Evolutionary conservation across 495 filamentous ascomycete genomes (phyloP).

Genomic region (Trichoderma erinaceum): DNA sequence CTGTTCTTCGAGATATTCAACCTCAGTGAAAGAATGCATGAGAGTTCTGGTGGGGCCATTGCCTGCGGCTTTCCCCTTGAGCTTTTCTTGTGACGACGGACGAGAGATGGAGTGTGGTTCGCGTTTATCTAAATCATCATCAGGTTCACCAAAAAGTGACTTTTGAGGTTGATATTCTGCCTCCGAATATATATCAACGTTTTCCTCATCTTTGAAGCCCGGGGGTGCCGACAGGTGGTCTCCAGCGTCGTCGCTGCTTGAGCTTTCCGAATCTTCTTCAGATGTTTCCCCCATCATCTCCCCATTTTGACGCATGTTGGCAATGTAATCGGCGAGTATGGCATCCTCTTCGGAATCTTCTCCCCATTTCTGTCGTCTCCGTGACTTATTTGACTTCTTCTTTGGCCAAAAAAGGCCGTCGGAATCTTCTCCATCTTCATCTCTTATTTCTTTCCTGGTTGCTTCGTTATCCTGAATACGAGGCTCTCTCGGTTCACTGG

Average conservation of each 20-base stretch:
- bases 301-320: constrained; percentile 52
- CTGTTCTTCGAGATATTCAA: not conserved
- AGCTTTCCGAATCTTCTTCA: not conserved
- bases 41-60: constrained; percentile 48
- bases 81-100: no score
- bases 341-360: constrained; percentile 41
- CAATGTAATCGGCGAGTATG: constrained; percentile 67
- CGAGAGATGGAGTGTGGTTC: not conserved
- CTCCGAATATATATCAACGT: constrained; percentile 19
- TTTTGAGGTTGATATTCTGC: not conserved
- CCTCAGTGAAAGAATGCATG: constrained; percentile 55
- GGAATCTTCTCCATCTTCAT: constrained; percentile 14
- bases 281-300: constrained; percentile 20
- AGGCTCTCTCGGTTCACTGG: constrained; percentile 13
- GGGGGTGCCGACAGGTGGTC: not conserved
- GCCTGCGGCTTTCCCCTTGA: constrained; percentile 19
- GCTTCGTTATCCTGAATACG: not conserved
- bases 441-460: not conserved
- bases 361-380: constrained; percentile 9
- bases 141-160: not conserved
- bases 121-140: not conserved
- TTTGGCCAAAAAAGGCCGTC: not conserved
- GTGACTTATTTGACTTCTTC: not conserved
- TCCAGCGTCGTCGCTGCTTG: constrained; percentile 1
- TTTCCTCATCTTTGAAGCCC: not conserved